Evolutionary conservation across 345 rosid genomes (phyloP), one percentile per base, ranked within the genome.

Genomic region (Melastoma malabathricum): DNA sequence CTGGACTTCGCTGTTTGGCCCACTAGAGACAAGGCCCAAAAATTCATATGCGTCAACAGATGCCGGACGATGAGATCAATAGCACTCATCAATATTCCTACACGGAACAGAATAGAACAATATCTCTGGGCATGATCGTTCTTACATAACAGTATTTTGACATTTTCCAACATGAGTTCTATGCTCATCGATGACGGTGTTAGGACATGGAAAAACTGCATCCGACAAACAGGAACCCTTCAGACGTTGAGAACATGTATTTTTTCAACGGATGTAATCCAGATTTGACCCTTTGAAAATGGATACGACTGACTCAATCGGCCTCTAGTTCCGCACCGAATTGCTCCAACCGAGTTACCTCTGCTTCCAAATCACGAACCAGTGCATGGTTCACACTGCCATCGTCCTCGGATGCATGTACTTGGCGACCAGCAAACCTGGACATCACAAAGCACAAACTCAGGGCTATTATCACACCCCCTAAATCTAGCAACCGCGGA

Each of bases 281-380:
- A 34, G 41, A 34, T 34, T 29, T 10, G 38, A 5, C 12, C 12
- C 12, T 34, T 29, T 10, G 6, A 29, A 1, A 29, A 31, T 43
- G 1, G 7, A 51, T 51, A 29, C 10, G 45, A 15, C 38, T 19
- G 43, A 34, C 68, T 77, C 69, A 80, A 6, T 83, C 89, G 6
- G 82, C 84, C 72, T 93, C 97, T 12, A 93, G 94, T 60, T 88
- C 99, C 47, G 94, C 85, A 41, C 94, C 89, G 69, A 85, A 93
- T 66, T 81, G 81, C 50, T 88, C 92, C 58, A 93, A 55, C 51
- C 94, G 70, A 10, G 55, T 63, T 1, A 81, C 75, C 59, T 88
- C 99, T 44, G 57, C 83, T 0, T 77, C 84, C 22, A 59, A 57
- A 74, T 93, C 94, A 18, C 95, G 72, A 15, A 85, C 61, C 19